A percentile compares a stretch with the other conserved stretches of the same genome.
Conservation (phyloP, 768 basidiomycete species). For the Termitomyces eurrhizus region DNA sequence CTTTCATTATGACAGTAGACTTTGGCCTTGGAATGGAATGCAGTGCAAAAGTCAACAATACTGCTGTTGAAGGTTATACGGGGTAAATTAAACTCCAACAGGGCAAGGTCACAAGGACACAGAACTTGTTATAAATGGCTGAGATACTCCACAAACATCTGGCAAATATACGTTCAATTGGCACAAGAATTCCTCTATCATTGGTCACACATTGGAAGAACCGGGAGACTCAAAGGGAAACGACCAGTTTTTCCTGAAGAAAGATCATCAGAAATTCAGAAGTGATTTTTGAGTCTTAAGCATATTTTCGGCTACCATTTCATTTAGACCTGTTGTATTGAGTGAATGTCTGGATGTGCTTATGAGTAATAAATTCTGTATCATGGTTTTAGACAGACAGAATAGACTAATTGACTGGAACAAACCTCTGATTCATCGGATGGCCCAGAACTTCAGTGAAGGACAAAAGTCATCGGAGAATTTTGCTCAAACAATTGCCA, state of each 20-base stretch:
- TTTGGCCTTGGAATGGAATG: constrained; percentile 40
- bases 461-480: constrained; percentile 39
- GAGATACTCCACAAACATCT: constrained; percentile 46
- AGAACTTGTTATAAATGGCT: constrained; percentile 37
- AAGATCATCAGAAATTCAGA: constrained; percentile 39
- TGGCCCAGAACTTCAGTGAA: constrained; percentile 41
- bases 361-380: constrained; percentile 41
- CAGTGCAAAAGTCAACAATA: constrained; percentile 43
- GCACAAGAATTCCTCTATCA: constrained; percentile 43
- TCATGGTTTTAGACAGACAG: constrained; percentile 6
- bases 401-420: neutral
- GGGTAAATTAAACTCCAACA: constrained; percentile 42
- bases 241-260: constrained; percentile 37
- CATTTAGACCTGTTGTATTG: neutral
- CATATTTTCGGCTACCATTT: constrained; percentile 19
- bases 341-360: constrained; percentile 13
- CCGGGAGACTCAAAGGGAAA: constrained; percentile 44
- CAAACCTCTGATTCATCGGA: constrained; percentile 48
- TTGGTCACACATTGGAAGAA: constrained; percentile 27
- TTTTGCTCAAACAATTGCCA: constrained; percentile 42
- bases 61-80: constrained; percentile 49
- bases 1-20: constrained; percentile 46
- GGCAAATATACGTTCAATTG: constrained; percentile 37
- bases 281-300: constrained; percentile 16
- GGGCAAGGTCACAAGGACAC: constrained; percentile 47